Conservation (phyloP, 164 flowering plant genomes). For the Stephania cephalantha region DNA sequence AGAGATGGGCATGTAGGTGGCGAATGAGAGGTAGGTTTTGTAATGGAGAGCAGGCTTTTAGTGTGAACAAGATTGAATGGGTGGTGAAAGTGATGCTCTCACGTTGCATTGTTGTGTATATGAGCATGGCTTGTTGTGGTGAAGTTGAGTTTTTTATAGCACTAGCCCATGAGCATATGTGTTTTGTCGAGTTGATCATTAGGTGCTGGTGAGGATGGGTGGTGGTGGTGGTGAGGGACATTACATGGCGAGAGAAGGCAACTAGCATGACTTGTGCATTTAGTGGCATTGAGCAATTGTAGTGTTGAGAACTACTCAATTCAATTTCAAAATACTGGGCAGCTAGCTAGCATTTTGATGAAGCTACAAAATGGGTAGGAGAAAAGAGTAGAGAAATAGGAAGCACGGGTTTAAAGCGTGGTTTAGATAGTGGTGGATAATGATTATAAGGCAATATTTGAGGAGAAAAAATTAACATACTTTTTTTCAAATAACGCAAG, state of each 20-base stretch:
- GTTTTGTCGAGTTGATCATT: constrained; percentile 1
- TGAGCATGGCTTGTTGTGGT: constrained; percentile 33
- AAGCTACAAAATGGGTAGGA: no score
- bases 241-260: not conserved
- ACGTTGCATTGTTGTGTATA: constrained; percentile 47
- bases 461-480: no score
- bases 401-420: no score
- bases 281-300: no score
- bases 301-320: no score
- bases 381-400: no score
- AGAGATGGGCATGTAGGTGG: constrained; percentile 52
- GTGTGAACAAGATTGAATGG: constrained; percentile 39
- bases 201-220: not conserved
- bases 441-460: no score
- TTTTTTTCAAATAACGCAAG: no score
- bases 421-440: no score
- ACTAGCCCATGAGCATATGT: constrained; percentile 34
- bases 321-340: no score
- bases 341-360: no score
- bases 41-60: constrained; percentile 36
- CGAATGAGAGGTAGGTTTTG: constrained; percentile 19
- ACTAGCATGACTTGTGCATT: not conserved
- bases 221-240: not conserved
- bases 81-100: constrained; percentile 33
- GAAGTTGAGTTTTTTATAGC: constrained; percentile 41